Evolutionary conservation across 306 rosid species (phyloP).

Genomic region (Prunus salicina): DNA sequence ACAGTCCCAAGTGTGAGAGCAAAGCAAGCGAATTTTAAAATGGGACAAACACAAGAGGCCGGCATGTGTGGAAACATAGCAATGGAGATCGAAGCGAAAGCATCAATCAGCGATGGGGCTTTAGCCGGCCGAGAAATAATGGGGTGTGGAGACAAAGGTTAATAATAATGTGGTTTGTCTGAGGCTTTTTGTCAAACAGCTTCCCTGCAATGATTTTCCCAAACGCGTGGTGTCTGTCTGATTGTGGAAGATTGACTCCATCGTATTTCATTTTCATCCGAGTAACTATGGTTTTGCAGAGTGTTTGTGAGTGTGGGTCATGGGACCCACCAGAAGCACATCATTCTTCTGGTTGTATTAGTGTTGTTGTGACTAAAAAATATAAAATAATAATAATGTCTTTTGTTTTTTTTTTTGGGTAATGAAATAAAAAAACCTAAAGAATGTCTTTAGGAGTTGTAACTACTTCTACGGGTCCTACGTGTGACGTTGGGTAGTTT

Average conservation of each 20-base stretch:
- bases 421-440: too few species aligned
- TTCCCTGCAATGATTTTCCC: slow-evolving; percentile 28
- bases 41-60: slow-evolving; percentile 6
- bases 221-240: slow-evolving; percentile 24
- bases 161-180: slow-evolving; percentile 40
- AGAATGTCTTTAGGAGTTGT: not conserved
- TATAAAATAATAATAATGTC: too few species aligned
- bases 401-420: too few species aligned
- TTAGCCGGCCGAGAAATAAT: slow-evolving; percentile 34
- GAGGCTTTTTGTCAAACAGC: slow-evolving; percentile 39
- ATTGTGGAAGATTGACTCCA: not conserved
- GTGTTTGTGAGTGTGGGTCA: not conserved
- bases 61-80: not conserved
- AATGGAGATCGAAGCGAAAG: slow-evolving; percentile 7
- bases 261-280: too few species aligned
- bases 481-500: not conserved
- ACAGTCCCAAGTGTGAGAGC: slow-evolving; percentile 14
- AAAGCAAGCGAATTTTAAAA: slow-evolving; percentile 14
- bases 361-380: too few species aligned
- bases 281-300: not conserved
- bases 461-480: not conserved
- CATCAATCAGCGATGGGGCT: slow-evolving; percentile 17
- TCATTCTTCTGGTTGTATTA: not conserved
- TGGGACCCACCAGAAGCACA: not conserved
- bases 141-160: slow-evolving; percentile 19